Conservation (phyloP, 1,284 basidiomycete genomes). For the Trichosporon sp. region DNA sequence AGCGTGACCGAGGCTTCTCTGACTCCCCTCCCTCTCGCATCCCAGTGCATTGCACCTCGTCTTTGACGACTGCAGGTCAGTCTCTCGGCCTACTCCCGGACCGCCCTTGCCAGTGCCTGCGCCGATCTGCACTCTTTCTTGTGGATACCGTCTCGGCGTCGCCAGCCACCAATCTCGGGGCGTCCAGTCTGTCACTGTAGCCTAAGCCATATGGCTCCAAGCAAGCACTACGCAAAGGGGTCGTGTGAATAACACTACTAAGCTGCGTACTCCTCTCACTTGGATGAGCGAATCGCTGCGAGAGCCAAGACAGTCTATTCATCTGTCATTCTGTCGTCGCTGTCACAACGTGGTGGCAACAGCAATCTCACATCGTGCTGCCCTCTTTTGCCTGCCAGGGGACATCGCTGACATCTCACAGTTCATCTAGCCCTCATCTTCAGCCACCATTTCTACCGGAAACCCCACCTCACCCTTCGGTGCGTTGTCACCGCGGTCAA, state of each 20-base stretch:
- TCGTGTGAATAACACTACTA: too few species aligned
- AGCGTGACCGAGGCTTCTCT: neutral
- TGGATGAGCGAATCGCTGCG: too few species aligned
- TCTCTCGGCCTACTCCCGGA: too few species aligned
- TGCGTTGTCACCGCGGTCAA: conserved; percentile 40
- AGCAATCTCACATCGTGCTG: neutral
- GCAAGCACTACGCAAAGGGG: too few species aligned
- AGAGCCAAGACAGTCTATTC: neutral
- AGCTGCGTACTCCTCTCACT: too few species aligned
- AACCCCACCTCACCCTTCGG: conserved; percentile 38
- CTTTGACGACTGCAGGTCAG: neutral
- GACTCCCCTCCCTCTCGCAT: neutral
- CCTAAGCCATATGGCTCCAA: too few species aligned
- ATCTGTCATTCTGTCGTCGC: neutral
- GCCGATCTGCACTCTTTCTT: neutral
- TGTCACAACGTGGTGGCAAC: neutral
- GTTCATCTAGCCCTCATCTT: conserved; percentile 2
- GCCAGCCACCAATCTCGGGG: neutral
- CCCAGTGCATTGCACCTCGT: neutral
- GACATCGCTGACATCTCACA: neutral
- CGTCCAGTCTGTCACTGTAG: neutral
- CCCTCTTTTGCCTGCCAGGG: neutral
- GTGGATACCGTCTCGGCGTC: neutral
- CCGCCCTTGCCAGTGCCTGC: neutral
- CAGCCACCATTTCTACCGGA: conserved; percentile 35